Evolutionary conservation across 2,329 filamentous ascomycete species (phyloP).

Genomic region (Rugonectria rugulosa): DNA sequence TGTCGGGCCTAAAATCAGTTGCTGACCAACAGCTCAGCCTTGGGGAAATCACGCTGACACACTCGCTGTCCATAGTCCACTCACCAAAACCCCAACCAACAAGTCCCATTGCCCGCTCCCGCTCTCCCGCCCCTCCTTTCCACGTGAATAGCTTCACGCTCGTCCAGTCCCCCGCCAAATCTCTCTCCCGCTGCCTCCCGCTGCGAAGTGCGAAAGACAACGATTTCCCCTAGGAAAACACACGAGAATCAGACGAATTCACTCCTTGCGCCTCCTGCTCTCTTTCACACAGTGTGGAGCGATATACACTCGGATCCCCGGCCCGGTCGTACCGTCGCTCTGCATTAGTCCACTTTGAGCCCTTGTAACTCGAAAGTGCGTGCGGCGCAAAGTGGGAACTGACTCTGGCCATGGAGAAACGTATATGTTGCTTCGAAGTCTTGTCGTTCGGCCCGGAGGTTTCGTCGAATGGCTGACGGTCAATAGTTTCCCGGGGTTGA

Average conservation of each 20-base stretch:
- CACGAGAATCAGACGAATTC: background rate
- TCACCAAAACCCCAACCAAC: constrained; percentile 11
- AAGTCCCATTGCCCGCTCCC: constrained; percentile 12
- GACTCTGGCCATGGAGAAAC: background rate
- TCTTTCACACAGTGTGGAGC: constrained; percentile 18
- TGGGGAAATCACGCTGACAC: too few relatives aligned
- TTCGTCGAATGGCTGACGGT: background rate
- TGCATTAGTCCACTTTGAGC: constrained; percentile 21
- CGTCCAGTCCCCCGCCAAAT: background rate
- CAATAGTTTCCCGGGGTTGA: background rate
- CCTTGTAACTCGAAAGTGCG: constrained; percentile 2
- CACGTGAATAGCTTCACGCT: constrained; percentile 10
- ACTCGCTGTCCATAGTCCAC: too few relatives aligned
- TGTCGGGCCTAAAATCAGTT: constrained; percentile 3
- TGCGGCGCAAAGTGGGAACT: constrained; percentile 11
- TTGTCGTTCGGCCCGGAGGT: background rate
- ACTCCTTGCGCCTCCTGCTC: background rate
- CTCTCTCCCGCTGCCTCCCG: constrained; percentile 12
- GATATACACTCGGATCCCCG: constrained; percentile 9
- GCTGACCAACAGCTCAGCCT: constrained; percentile 8
- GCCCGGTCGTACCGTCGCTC: constrained; percentile 9
- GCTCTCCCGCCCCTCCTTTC: constrained; percentile 15
- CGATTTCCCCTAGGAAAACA: constrained; percentile 6
- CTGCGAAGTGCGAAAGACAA: background rate
- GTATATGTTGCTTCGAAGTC: background rate